Conservation (phyloP, 2,329 filamentous ascomycete species). For the Leptographium wingfieldii region DNA sequence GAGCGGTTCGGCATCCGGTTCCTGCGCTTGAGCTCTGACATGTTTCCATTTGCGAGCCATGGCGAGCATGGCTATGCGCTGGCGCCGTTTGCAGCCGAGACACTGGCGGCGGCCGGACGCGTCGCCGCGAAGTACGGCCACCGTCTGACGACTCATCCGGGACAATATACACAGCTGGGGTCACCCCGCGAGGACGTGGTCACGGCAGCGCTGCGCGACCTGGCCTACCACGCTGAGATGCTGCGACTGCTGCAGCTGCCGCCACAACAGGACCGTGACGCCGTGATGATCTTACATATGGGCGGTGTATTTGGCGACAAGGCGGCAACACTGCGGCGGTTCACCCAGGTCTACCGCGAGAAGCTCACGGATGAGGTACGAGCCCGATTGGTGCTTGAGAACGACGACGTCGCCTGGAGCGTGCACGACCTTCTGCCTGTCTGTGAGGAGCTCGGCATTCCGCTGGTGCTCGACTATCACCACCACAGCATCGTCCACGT, state of each 20-base stretch:
- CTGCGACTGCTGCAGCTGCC: constrained; percentile 65
- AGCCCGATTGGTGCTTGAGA: constrained; percentile 74
- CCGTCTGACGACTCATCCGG: constrained; percentile 79
- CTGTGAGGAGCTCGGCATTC: constrained; percentile 90
- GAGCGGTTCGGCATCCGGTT: constrained; percentile 86
- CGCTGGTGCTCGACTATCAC: constrained; percentile 82
- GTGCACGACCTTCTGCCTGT: constrained; percentile 82
- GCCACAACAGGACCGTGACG: constrained; percentile 67
- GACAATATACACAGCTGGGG: constrained; percentile 84
- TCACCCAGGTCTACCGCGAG: constrained; percentile 58
- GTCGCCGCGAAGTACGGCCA: constrained; percentile 71
- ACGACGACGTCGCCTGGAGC: constrained; percentile 88
- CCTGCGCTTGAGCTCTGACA: constrained; percentile 83
- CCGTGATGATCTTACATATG: constrained; percentile 91
- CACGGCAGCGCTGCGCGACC: constrained; percentile 61
- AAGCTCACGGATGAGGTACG: constrained; percentile 60
- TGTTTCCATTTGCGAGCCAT: constrained; percentile 94
- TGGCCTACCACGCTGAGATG: constrained; percentile 82
- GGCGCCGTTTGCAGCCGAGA: constrained; percentile 68
- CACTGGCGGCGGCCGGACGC: constrained; percentile 61
- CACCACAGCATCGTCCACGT: constrained; percentile 86
- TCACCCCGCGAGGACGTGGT: constrained; percentile 71
- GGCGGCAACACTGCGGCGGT: constrained; percentile 61
- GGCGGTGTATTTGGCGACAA: constrained; percentile 87
- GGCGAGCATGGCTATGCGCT: constrained; percentile 76